Evolutionary conservation across 2,329 filamentous ascomycete genomes (phyloP).

Genomic region (Exophiala sp.): DNA sequence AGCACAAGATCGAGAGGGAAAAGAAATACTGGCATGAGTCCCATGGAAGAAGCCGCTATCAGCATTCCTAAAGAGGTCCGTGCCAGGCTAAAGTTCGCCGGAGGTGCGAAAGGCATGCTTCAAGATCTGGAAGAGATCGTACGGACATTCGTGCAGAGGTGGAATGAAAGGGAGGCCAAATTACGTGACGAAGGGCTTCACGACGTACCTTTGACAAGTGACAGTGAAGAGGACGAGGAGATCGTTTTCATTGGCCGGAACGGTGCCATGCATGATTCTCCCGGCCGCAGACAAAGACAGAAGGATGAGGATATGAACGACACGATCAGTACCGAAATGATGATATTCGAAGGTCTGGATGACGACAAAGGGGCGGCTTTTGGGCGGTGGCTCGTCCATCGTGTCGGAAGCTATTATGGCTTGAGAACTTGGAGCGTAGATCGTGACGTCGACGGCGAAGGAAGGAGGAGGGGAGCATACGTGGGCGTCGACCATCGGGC

Average conservation of each 20-base stretch:
- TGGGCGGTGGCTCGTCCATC: slow-evolving; percentile 91
- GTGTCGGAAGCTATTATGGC: slow-evolving; percentile 88
- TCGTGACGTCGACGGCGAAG: slow-evolving; percentile 17
- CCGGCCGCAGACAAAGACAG: slow-evolving; percentile 51
- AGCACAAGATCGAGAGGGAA: slow-evolving; percentile 39
- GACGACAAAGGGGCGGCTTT: slow-evolving; percentile 76
- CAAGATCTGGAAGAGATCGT: slow-evolving; percentile 83
- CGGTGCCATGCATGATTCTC: slow-evolving; percentile 60
- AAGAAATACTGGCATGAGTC: slow-evolving; percentile 33
- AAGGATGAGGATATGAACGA: slow-evolving; percentile 39
- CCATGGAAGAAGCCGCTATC: slow-evolving; percentile 29
- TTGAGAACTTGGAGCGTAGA: slow-evolving; percentile 73
- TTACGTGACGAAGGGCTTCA: slow-evolving; percentile 44
- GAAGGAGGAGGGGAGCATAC: slow-evolving; percentile 62
- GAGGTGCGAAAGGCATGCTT: slow-evolving; percentile 74
- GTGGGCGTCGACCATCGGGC: slow-evolving; percentile 61
- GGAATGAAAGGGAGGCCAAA: slow-evolving; percentile 52
- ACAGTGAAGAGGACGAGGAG: slow-evolving; percentile 67
- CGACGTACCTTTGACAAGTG: slow-evolving; percentile 38
- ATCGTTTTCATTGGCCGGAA: slow-evolving; percentile 82
- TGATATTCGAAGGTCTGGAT: slow-evolving; percentile 77
- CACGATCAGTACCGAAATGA: slow-evolving; percentile 54
- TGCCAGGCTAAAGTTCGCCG: slow-evolving; percentile 72
- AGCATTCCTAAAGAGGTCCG: slow-evolving; percentile 76
- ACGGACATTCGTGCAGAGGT: slow-evolving; percentile 65